phyloP scores from a whole-genome alignment of 495 filamentous ascomycete species.

The Podospora pseudopauciseta region DNA sequence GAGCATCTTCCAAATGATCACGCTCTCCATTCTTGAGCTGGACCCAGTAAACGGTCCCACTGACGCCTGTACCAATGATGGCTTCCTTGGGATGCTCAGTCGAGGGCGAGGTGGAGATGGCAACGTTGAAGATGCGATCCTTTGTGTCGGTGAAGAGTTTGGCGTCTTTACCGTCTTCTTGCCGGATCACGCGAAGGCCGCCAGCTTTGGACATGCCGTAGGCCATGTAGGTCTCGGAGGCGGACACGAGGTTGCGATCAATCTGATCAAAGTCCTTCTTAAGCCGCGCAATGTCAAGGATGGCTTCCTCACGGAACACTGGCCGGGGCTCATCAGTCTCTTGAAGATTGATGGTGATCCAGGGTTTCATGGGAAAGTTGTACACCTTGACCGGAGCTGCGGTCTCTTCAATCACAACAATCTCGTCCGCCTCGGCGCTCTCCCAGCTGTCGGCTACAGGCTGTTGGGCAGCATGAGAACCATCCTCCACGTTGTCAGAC shows the following conservation, averaged over 20 bases:
- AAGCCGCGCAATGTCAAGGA: slow-evolving; percentile 84
- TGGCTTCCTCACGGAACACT: slow-evolving; percentile 62
- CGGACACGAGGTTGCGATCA: slow-evolving; percentile 86
- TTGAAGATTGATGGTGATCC: slow-evolving; percentile 69
- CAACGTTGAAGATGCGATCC: slow-evolving; percentile 92
- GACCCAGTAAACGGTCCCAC: slow-evolving; percentile 91
- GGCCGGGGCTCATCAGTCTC: slow-evolving; percentile 47
- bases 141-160: slow-evolving; percentile 82
- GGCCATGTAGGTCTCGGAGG: slow-evolving; percentile 85
- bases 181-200: slow-evolving; percentile 85
- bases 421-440: slow-evolving; percentile 68
- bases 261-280: slow-evolving; percentile 98
- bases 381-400: slow-evolving; percentile 69
- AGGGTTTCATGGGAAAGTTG: slow-evolving; percentile 94
- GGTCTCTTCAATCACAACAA: slow-evolving; percentile 64
- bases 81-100: slow-evolving; percentile 59
- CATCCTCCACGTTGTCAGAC: slow-evolving; percentile 57
- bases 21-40: slow-evolving; percentile 65
- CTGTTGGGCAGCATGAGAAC: slow-evolving; percentile 42
- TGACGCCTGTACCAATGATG: slow-evolving; percentile 87
- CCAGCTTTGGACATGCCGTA: slow-evolving; percentile 90
- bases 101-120: slow-evolving; percentile 61
- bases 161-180: slow-evolving; percentile 85
- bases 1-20: slow-evolving; percentile 68
- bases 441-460: slow-evolving; percentile 72